These are phyloP conservation scores for Magnolia sinica DNA, from an alignment of 164 flowering plant species.

Conservation along the genomic window DNA sequence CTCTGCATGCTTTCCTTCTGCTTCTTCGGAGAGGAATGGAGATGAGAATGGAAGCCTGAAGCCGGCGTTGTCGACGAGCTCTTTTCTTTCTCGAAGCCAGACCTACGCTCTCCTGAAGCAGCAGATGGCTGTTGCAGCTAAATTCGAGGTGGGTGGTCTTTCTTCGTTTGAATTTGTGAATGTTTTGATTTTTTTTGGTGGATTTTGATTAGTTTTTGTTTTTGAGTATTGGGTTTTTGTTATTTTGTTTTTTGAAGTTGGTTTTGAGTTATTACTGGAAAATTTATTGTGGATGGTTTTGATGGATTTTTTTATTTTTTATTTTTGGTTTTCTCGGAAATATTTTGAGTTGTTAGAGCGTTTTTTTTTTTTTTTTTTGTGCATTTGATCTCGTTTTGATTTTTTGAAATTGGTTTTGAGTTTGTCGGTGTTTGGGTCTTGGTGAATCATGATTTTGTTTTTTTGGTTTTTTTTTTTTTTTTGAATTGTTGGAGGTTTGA, in stretches of 20 bases:
- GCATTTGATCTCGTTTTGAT: background rate
- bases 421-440: background rate
- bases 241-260: background rate
- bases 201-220: background rate
- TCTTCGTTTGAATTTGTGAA: background rate
- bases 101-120: conserved; percentile 81
- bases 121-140: conserved; percentile 86
- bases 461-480: background rate
- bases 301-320: no score
- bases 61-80: conserved; percentile 11
- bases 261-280: background rate
- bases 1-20: conserved; percentile 36
- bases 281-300: no score
- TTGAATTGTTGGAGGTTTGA: no score
- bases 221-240: background rate
- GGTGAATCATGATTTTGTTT: background rate
- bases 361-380: background rate
- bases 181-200: background rate
- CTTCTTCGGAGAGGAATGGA: conserved; percentile 27
- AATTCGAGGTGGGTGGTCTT: conserved; percentile 61
- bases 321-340: no score
- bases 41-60: conserved; percentile 25
- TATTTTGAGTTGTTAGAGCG: no score
- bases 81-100: conserved; percentile 62
- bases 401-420: background rate